Base-by-base conservation (phyloP, 352 stramenopile species). In the Phytophthora fragariae region DNA sequence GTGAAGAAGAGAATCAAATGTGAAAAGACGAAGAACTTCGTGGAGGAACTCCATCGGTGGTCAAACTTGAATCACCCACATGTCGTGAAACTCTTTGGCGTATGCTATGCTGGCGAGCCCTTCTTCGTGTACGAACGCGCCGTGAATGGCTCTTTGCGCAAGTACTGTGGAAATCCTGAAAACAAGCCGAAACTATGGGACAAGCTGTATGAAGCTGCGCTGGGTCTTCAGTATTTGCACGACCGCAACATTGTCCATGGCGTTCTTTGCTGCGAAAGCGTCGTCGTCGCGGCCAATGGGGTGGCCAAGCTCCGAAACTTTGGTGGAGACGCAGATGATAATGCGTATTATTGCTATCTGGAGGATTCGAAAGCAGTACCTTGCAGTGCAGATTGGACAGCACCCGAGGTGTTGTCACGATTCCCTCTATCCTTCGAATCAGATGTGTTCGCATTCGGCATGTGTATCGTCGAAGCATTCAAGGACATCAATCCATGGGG, bases 211-310 rank as follows among this genome's bases (percentile, higher is more conserved):
- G 57, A 73, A 33, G 72, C 57, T 19, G 75, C 75, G 11, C 27
- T 67, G 3, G 76, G 72, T 10, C 58, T 82, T 9, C 54, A 75
- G 7, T 77, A 82, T 31, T 29, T 82, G 8, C 76, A 80, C 31
- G 37, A 73, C 12, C 60, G 65, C 0, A 57, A 60, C 15, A 57
- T 77, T 11, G 27, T 78, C 1, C 64, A 82, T n/a, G 64, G 64
- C 2, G 31, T 53, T 55, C 17, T 79, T 21, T 55, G 46, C 9
- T 62, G 50, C 52, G 46, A 77, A 12, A 77, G 52, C 6, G 65
- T 82, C 24, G n/a, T 61, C 0, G 21, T 79, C 41, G 50, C 55
- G 5, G 35, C 17, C 8, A 62, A 69, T 57, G 63, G 58, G 2
- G 21, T 39, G 1, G 46, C 70, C 2, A 76, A 76, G 46, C 54